Evolutionary conservation across 1,284 basidiomycete genomes (phyloP).

Genomic region (Malassezia brasiliensis): DNA sequence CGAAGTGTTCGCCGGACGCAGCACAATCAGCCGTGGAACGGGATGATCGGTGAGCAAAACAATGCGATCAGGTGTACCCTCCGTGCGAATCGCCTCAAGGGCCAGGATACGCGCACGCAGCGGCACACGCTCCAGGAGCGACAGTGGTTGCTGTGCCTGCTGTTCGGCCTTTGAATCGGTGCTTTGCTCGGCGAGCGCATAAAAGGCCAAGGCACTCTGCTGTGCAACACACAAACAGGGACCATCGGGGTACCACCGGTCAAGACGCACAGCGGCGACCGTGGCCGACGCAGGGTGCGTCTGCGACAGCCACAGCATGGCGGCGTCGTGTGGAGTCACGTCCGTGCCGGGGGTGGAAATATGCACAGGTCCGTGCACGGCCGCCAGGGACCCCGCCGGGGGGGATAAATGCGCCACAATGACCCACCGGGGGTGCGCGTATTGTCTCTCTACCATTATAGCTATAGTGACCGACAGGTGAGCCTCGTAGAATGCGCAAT

Average conservation of each 20-base stretch:
- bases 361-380: too few relatives aligned
- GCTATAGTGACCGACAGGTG: too few relatives aligned
- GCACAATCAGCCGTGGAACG: constrained; percentile 4
- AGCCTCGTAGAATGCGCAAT: too few relatives aligned
- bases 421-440: too few relatives aligned
- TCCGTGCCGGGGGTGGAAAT: too few relatives aligned
- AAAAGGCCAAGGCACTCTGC: constrained; percentile 1
- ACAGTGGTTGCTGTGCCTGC: not conserved
- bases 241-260: constrained; percentile 2
- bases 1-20: not conserved
- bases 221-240: constrained; percentile 12
- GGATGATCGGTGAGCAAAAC: constrained; percentile 15
- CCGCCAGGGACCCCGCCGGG: too few relatives aligned
- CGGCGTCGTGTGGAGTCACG: not conserved
- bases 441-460: too few relatives aligned
- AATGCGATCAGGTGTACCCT: not conserved
- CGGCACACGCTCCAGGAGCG: constrained; percentile 1
- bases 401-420: too few relatives aligned
- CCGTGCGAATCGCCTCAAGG: not conserved
- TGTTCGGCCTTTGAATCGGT: not conserved
- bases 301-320: constrained; percentile 16
- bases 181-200: not conserved
- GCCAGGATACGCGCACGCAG: constrained; percentile 11
- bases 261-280: constrained; percentile 2
- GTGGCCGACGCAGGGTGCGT: not conserved